These are phyloP conservation scores for Backusella macrospora DNA, from an alignment of 192 early-diverging fungal genomes.

Conservation along the genomic window DNA sequence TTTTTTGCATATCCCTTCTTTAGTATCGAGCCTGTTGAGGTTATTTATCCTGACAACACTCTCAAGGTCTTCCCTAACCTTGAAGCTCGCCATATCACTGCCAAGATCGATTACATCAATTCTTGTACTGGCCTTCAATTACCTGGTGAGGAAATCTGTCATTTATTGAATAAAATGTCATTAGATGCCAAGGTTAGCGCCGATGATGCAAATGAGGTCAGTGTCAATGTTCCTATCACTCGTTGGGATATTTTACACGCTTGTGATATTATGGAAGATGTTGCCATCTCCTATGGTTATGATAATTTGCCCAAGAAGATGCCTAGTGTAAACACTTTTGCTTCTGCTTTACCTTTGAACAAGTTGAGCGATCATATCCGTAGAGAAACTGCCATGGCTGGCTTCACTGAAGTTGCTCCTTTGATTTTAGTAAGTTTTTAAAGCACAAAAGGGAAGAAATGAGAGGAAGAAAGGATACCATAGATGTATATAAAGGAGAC, in stretches of 20 bases:
- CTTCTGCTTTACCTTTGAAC: constrained; percentile 87
- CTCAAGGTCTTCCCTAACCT: constrained; percentile 74
- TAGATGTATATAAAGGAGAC: no score
- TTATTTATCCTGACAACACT: constrained; percentile 83
- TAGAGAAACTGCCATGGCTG: constrained; percentile 83
- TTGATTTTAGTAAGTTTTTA: constrained; percentile 77
- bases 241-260: constrained; percentile 94
- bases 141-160: constrained; percentile 67
- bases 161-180: constrained; percentile 86
- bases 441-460: neutral
- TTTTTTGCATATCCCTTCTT: neutral
- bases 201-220: constrained; percentile 58
- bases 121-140: constrained; percentile 76
- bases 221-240: constrained; percentile 84
- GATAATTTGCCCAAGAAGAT: constrained; percentile 87
- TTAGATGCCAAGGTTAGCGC: constrained; percentile 63
- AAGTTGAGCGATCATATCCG: constrained; percentile 89
- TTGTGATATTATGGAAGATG: constrained; percentile 98
- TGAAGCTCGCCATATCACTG: constrained; percentile 64
- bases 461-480: no score
- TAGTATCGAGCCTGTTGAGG: constrained; percentile 90
- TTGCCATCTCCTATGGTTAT: constrained; percentile 95
- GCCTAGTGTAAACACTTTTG: constrained; percentile 83
- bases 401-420: constrained; percentile 93
- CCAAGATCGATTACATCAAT: constrained; percentile 89